These are phyloP conservation scores for Apiotrichum mycotoxinovorans DNA, from an alignment of 1,284 basidiomycete species.

Conservation along the genomic window DNA sequence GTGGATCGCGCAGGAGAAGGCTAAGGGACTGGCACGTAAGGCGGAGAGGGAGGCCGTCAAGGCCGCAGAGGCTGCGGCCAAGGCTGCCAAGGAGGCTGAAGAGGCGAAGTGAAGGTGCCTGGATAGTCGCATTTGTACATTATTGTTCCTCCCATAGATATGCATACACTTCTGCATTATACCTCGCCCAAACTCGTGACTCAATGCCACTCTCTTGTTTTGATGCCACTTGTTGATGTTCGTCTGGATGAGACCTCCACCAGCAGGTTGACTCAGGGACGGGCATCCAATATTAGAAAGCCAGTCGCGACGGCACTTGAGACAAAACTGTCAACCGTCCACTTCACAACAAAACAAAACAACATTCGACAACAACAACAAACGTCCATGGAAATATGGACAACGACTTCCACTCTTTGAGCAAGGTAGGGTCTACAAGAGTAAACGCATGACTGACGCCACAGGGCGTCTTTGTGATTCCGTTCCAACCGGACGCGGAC, in stretches of 20 bases:
- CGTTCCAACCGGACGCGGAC: constrained; percentile 26
- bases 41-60: constrained; percentile 20
- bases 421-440: constrained; percentile 25
- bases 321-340: not conserved
- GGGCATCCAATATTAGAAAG: not conserved
- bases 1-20: constrained; percentile 23
- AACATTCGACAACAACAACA: not conserved
- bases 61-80: not conserved
- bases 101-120: no score
- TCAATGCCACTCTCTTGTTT: no score
- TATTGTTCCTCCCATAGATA: not conserved
- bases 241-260: not conserved
- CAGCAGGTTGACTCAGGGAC: not conserved
- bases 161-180: no score
- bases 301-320: not conserved
- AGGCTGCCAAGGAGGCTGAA: not conserved
- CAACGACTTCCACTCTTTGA: constrained; percentile 34
- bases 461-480: constrained; percentile 39
- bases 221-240: no score
- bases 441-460: not conserved
- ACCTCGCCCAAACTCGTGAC: no score
- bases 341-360: not conserved
- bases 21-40: constrained; percentile 19
- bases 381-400: not conserved
- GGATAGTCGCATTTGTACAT: not conserved